Evolutionary conservation across 768 basidiomycete species (phyloP).

Genomic region (Porpolomopsis calyptriformis): DNA sequence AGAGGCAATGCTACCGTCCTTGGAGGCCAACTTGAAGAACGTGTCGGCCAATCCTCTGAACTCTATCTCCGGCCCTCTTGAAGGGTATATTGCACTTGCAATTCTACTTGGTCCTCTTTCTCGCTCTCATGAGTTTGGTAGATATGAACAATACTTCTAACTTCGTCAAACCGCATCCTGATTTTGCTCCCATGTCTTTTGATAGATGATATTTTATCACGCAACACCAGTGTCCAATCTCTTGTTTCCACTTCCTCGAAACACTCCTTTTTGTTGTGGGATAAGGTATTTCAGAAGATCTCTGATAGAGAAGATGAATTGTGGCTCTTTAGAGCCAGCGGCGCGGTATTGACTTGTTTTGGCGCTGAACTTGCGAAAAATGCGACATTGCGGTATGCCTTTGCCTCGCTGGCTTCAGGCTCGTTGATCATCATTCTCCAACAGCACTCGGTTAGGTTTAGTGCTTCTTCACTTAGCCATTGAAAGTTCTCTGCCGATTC

Average conservation of each 20-base stretch:
- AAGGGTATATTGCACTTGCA: conserved; percentile 73
- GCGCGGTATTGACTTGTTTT: conserved; percentile 39
- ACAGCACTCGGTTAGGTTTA: conserved; percentile 52
- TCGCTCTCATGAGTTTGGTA: conserved; percentile 44
- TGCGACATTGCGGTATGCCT: conserved; percentile 43
- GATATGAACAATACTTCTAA: conserved; percentile 13
- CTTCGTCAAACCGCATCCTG: too few species aligned
- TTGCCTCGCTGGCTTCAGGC: neutral
- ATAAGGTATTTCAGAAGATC: conserved; percentile 75
- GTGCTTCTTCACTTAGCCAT: conserved; percentile 61
- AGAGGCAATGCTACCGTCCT: conserved; percentile 40
- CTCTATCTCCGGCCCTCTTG: conserved; percentile 55
- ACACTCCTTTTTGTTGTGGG: conserved; percentile 80
- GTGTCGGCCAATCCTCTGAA: conserved; percentile 52
- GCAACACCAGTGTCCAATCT: conserved; percentile 36
- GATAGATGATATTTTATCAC: conserved; percentile 36
- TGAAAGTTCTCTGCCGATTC: conserved; percentile 45
- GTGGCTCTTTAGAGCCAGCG: conserved; percentile 66
- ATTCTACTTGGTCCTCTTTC: conserved; percentile 54
- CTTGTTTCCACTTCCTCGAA: conserved; percentile 46
- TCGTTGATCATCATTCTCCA: neutral
- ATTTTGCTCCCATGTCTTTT: conserved; percentile 8
- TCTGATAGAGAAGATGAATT: conserved; percentile 48
- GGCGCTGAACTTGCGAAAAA: conserved; percentile 41
- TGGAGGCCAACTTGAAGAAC: conserved; percentile 64